Base-by-base conservation (phyloP, 1,139 yeast species). In the Debaryomyces psychrophilus region DNA sequence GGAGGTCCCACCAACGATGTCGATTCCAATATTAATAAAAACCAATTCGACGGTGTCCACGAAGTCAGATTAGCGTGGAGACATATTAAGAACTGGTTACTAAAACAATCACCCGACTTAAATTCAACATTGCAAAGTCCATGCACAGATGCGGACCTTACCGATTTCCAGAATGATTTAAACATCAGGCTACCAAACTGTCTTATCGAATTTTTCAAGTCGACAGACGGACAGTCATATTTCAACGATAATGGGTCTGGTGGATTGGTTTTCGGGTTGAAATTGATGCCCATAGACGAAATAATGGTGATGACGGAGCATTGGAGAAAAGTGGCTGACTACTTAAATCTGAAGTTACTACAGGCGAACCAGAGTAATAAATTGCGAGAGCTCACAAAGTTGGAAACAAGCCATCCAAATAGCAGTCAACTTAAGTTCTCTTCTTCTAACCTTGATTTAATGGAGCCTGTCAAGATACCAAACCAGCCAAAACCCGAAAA, bases 31-130 rank as follows among this genome's bases (percentile, higher is more conserved):
- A 53, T 48, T 15, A 39, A 51, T 7, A 44, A 47, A 34, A 31
- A 35, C 31, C 47, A 44, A 36, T 48, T 50, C 8, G 82, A 76
- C 37, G 90, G 90, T 7, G 83, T 83, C 8, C 82, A 83, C 51
- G 89, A 84, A 56, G 76, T 77, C 1, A 68, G 79, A 31, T 68
- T 83, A 35, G 88, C 89, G 0, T 85, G 90, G 90, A 73, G 86
- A 56, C 87, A 82, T 55, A 82, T 85, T 43, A 83, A 82, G 51
- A 69, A 76, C 31, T 84, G 89, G 88, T 65, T 83, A 5, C 60
- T 67, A 17, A 78, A 73, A 50, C 66, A 82, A 56, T 77, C 79
- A 26, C 77, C 81, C 0, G 90, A 84, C 58, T 60, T 84, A 50
- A 69, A 69, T 52, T 78, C 81, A 20, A 71, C 87, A 0, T 67